These are phyloP conservation scores for Mollisia scopiformis DNA, from an alignment of 2,329 filamentous ascomycete species.

Conservation along the genomic window DNA sequence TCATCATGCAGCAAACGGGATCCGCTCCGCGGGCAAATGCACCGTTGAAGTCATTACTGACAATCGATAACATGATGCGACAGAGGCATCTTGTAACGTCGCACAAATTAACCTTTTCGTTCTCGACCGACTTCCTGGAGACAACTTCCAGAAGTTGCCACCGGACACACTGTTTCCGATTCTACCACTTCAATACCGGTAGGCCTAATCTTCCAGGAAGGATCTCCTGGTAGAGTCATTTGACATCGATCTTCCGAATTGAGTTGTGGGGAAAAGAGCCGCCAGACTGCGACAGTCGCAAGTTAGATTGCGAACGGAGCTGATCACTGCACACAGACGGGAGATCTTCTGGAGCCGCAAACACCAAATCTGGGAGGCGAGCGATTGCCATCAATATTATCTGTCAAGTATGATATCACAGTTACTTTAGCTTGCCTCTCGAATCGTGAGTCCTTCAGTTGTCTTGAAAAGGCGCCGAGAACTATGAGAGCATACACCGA, in stretches of 20 bases:
- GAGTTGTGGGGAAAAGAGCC: constrained; percentile 9
- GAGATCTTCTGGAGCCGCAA: not conserved
- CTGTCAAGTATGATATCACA: not conserved
- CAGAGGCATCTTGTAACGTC: constrained; percentile 10
- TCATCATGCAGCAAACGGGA: not conserved
- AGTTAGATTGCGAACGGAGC: constrained; percentile 10
- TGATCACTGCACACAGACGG: not conserved
- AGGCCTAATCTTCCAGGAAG: not conserved
- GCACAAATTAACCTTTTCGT: constrained; percentile 6
- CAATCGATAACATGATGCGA: not conserved
- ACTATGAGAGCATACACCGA: not conserved
- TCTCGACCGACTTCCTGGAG: not conserved
- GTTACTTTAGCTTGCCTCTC: not conserved
- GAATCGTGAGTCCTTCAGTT: not conserved
- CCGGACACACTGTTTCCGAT: not conserved
- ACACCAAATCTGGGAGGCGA: not conserved
- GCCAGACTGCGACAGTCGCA: constrained; percentile 12
- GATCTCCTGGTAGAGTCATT: not conserved
- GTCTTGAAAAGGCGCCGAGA: not conserved
- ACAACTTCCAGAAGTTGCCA: not conserved
- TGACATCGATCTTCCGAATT: not conserved
- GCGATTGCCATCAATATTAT: not conserved
- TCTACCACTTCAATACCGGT: not conserved
- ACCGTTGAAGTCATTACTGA: not conserved
- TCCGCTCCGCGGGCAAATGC: not conserved